Conservation (phyloP, 768 basidiomycete genomes). For the Hypholoma sublateritium region DNA sequence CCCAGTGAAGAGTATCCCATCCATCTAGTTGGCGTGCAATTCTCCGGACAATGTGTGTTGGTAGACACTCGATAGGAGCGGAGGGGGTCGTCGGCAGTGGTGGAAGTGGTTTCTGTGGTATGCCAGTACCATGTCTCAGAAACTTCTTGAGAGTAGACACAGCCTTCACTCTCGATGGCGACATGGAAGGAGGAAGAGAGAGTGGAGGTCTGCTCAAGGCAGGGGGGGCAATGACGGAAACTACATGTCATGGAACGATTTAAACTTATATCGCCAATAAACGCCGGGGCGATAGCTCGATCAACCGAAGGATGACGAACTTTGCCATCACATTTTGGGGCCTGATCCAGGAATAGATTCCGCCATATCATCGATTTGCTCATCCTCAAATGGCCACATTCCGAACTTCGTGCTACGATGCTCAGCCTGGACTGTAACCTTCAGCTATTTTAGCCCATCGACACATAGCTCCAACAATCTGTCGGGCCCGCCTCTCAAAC, state of each 20-base stretch:
- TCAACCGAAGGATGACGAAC: neutral
- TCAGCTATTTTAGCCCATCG: no score
- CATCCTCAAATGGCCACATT: neutral
- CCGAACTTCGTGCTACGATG: neutral
- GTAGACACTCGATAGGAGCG: constrained; percentile 14
- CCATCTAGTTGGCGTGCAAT: constrained; percentile 24
- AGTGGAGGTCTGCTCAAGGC: neutral
- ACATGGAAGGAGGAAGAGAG: neutral
- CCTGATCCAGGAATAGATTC: neutral
- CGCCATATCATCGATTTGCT: neutral
- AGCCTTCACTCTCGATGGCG: neutral
- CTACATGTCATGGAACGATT: neutral
- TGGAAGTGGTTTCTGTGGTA: neutral
- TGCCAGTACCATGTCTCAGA: neutral
- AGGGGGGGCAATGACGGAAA: neutral
- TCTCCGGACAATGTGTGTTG: constrained; percentile 22
- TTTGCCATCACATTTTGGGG: neutral
- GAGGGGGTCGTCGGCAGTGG: neutral
- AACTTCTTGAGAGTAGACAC: constrained; percentile 9
- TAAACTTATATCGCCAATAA: neutral
- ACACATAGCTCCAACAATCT: neutral
- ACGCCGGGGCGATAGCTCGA: neutral
- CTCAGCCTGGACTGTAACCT: neutral
- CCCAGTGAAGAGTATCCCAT: constrained; percentile 29
- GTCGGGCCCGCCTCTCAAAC: neutral